Percentiles rank a stretch among this genome's conserved stretches.
These are phyloP conservation scores for Ascochyta clinopodiicola DNA, from an alignment of 2,329 filamentous ascomycete species.

Conservation along the genomic window DNA sequence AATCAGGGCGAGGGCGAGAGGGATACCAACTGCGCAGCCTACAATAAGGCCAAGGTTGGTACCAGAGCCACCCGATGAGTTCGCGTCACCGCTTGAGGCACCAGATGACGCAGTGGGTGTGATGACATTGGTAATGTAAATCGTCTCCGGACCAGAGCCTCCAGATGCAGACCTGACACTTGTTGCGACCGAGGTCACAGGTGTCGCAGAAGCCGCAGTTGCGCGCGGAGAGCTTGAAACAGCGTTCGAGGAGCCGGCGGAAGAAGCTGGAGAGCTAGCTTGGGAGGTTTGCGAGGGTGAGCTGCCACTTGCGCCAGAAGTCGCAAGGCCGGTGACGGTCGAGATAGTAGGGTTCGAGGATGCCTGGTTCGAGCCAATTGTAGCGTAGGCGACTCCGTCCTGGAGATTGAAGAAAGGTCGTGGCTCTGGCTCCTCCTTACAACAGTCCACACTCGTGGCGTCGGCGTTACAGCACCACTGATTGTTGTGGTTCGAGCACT, in stretches of 20 bases:
- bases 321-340: conserved; percentile 36
- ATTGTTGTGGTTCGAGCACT: conserved; percentile 42
- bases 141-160: conserved; percentile 30
- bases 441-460: conserved; percentile 37
- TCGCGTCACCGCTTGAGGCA: not conserved
- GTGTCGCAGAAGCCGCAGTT: conserved; percentile 18
- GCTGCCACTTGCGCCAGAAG: conserved; percentile 16
- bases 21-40: conserved; percentile 47
- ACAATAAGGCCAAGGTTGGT: conserved; percentile 42
- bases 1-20: conserved; percentile 39
- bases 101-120: conserved; percentile 18
- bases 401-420: conserved; percentile 44
- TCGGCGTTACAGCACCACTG: conserved; percentile 48
- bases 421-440: conserved; percentile 37
- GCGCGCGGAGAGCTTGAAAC: not conserved
- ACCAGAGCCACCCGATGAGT: conserved; percentile 15
- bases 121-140: conserved; percentile 29
- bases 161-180: conserved; percentile 32
- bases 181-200: conserved; percentile 34
- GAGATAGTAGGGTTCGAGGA: conserved; percentile 29
- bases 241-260: not conserved
- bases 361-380: conserved; percentile 34
- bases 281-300: conserved; percentile 24
- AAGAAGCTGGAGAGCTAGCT: conserved; percentile 17
- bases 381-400: conserved; percentile 42